Base-by-base conservation (phyloP, 768 basidiomycete genomes). In the Boletus reticuloceps region DNA sequence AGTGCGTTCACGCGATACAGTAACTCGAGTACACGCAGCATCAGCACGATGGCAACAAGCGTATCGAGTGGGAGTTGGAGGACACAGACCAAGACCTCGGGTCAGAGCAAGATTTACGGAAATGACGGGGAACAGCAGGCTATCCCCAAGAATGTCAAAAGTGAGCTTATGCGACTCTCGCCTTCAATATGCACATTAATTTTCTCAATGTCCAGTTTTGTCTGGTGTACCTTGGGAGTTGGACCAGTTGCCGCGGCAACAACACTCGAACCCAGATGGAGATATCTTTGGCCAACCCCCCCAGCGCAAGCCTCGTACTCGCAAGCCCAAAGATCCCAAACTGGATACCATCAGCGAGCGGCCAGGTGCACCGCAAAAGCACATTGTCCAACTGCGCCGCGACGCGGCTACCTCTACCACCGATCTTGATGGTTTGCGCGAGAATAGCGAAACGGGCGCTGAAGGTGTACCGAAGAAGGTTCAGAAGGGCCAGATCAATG, bases 401-500 rank as follows among this genome's bases (percentile, higher is more conserved):
- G 89, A 91, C 68, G 88, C 87, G 22, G 79, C 84, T 58, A 87
- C 86, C 50, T 90, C 88, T 64, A 88, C 86, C 49, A 86, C 85
- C 37, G 89, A 91, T 66, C 81, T 90, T 14, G 72, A 74, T 46
- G 76, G 77, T 47, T 53, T 56, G 45, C 58, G 66, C 10, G 66
- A 68, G 45, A 47, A 44, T 19, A 49, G 43, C 51, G 67, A 68
- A 56, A 34, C 54, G 38, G 56, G 53, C 43, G 52, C 50, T 42
- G 79, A 81, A 34, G 76, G 78, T 47, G 73, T 74, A 47, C 81
- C 83, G 49, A 75, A 90, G 80, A 92, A 89, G 75, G 87, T 90
- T 65, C 86, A 91, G 76, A 93, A 87, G 73, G 89, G 88, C 46
- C 93, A 94, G 77, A 94, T 94, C 74, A 86, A 86, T 64, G 82